Conservation (phyloP, 2,329 filamentous ascomycete species). For the Diaporthe citriasiana region DNA sequence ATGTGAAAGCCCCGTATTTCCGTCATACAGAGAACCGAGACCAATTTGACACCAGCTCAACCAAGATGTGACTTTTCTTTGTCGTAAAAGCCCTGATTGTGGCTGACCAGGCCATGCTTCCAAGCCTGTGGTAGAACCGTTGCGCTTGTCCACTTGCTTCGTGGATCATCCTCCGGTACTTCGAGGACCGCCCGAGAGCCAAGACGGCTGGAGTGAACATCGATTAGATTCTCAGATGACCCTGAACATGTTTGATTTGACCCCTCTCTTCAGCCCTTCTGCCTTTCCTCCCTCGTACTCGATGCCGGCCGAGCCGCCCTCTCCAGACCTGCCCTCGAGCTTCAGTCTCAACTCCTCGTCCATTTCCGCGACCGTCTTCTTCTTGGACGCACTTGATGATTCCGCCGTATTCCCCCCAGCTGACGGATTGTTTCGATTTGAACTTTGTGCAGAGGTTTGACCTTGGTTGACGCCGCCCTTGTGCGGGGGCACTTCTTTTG, state of each 20-base stretch:
- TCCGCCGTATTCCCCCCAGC: not conserved
- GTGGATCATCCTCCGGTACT: not conserved
- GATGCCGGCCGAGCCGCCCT: slow-evolving; percentile 78
- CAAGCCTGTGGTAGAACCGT: not conserved
- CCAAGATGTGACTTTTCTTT: not conserved
- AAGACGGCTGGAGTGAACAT: no score
- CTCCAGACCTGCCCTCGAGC: slow-evolving; percentile 76
- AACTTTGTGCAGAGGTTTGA: not conserved
- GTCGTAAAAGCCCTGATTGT: not conserved
- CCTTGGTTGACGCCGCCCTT: not conserved
- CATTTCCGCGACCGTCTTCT: slow-evolving; percentile 72
- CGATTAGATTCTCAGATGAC: slow-evolving; percentile 66
- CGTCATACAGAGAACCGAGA: not conserved
- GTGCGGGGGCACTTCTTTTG: not conserved
- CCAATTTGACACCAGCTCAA: not conserved
- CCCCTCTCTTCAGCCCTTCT: slow-evolving; percentile 79
- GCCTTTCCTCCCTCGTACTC: slow-evolving; percentile 83
- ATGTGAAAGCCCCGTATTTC: not conserved
- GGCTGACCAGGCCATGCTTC: not conserved
- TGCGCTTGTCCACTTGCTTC: not conserved
- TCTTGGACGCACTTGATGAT: not conserved
- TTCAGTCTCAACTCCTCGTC: slow-evolving; percentile 77
- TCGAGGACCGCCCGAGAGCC: not conserved
- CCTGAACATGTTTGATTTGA: slow-evolving; percentile 84
- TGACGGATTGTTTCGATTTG: not conserved